Evolutionary conservation across 192 early-diverging fungal species (phyloP).

Genomic region (Coemansia sp.): DNA sequence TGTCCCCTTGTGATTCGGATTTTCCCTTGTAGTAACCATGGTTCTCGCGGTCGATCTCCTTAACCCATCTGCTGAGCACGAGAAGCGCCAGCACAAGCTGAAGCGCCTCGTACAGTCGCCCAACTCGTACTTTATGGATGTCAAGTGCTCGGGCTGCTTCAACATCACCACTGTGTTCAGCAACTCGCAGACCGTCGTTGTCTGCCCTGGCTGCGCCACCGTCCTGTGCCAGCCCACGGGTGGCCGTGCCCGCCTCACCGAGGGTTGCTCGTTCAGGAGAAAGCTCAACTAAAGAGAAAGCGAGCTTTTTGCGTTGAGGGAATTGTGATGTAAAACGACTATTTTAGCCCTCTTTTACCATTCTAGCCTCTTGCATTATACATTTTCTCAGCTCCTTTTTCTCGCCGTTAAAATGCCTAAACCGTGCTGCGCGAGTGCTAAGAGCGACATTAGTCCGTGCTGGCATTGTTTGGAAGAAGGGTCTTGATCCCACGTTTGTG

Average conservation of each 20-base stretch:
- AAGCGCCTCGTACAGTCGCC: conserved; percentile 96
- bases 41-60: conserved; percentile 90
- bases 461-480: neutral
- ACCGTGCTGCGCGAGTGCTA: neutral
- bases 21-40: conserved; percentile 41
- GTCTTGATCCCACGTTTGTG: neutral
- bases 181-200: conserved; percentile 98
- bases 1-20: too few relatives aligned
- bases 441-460: too few relatives aligned
- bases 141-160: conserved; percentile 96
- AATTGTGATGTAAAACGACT: neutral
- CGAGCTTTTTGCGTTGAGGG: neutral
- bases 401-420: conserved; percentile 3
- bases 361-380: neutral
- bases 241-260: conserved; percentile 96
- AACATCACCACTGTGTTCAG: conserved; percentile 99
- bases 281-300: conserved; percentile 66
- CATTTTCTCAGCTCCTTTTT: neutral
- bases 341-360: neutral
- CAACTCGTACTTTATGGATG: conserved; percentile 99
- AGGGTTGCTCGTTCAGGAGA: conserved; percentile 88
- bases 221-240: conserved; percentile 99
- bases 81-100: conserved; percentile 89
- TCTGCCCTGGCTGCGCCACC: conserved; percentile 94
- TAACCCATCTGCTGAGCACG: conserved; percentile 80